A percentile compares a stretch with the other conserved stretches of the same genome.
Evolutionary conservation across 331 rosid genomes (phyloP).

Genomic region (Telfairia occidentalis): DNA sequence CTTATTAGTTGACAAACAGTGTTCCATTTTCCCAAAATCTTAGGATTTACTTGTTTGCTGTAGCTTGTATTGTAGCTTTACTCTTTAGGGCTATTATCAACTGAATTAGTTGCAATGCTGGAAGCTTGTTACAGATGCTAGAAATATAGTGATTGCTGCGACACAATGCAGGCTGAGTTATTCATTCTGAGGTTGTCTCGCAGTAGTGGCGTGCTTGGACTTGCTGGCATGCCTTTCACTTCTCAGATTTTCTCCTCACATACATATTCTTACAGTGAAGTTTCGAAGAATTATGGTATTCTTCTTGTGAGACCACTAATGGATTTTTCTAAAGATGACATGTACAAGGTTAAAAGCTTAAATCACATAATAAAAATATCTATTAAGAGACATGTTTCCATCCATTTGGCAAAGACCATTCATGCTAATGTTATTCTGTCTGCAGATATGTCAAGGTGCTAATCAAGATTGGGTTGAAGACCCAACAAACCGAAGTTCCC

Average conservation of each 20-base stretch:
- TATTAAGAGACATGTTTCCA: not conserved
- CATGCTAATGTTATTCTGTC: constrained; percentile 3
- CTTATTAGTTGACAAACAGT: constrained; percentile 1
- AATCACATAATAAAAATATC: constrained; percentile 1
- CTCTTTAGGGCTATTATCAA: constrained; percentile 8
- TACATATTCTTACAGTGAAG: constrained; percentile 20
- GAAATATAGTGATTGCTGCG: constrained; percentile 38
- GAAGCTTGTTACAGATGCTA: constrained; percentile 32
- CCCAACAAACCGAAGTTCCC: constrained; percentile 64
- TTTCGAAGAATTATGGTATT: constrained; percentile 34
- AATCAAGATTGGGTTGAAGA: constrained; percentile 83
- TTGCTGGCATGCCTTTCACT: constrained; percentile 86
- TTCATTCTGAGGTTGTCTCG: constrained; percentile 90
- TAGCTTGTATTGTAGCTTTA: constrained; percentile 11
- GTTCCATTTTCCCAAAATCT: constrained; percentile 7
- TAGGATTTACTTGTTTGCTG: not conserved
- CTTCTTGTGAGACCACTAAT: constrained; percentile 86
- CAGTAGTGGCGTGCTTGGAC: constrained; percentile 90
- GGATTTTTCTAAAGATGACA: constrained; percentile 73
- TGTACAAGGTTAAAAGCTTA: constrained; percentile 55
- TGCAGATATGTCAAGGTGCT: constrained; percentile 62
- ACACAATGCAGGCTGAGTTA: constrained; percentile 87
- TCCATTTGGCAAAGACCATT: not conserved
- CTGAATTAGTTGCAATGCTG: constrained; percentile 18
- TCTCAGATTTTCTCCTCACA: constrained; percentile 66